Evolutionary conservation across 495 filamentous ascomycete genomes (phyloP), one percentile per base, ranked within the genome.

Genomic region (Hyaloscypha bicolor): DNA sequence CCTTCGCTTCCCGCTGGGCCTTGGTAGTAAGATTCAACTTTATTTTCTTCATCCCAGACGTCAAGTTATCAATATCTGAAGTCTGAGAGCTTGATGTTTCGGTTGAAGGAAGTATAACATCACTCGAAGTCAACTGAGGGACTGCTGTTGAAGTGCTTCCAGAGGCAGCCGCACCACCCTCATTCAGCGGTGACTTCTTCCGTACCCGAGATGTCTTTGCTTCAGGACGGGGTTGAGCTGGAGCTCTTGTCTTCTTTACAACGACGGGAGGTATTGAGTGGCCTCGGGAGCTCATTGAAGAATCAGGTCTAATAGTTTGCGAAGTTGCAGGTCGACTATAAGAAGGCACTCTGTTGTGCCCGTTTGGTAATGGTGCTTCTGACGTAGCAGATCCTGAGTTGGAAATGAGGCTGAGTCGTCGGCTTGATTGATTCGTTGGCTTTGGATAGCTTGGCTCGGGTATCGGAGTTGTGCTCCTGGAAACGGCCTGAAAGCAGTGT

Each of bases 21-120:
- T 89, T 86, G 0, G 90, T 86, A 0, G 91, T 81, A 51, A 94
- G 80, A 53, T 88, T 91, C 57, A 96, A 80, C 71, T 89, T 94
- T 69, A 96, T 88, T 69, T 87, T 90, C 71, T 89, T 89, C 75
- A 94, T 82, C 14, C 86, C 86, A n/a, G 82, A 80, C 0, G 90
- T 83, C 35, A 95, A 77, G 25, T 77, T 79, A 59, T 94, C 90
- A 25, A 94, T 74, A 52, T 84, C 84, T 45, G 76, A 82, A 65
- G 37, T 57, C 52, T 62, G 22, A 39, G 67, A 37, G 29, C 11
- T 45, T 3, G 55, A 19, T n/a, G 51, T 22, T 33, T 58, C 57
- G 11, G 45, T 61, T 2, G 60, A 25, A 35, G 71, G 68, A 11
- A 66, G 55, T 14, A 64, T n/a, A 57, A 35, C 35, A 35, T 55